Evolutionary conservation across 768 basidiomycete species (phyloP).

Genomic region (Suillus occidentalis): DNA sequence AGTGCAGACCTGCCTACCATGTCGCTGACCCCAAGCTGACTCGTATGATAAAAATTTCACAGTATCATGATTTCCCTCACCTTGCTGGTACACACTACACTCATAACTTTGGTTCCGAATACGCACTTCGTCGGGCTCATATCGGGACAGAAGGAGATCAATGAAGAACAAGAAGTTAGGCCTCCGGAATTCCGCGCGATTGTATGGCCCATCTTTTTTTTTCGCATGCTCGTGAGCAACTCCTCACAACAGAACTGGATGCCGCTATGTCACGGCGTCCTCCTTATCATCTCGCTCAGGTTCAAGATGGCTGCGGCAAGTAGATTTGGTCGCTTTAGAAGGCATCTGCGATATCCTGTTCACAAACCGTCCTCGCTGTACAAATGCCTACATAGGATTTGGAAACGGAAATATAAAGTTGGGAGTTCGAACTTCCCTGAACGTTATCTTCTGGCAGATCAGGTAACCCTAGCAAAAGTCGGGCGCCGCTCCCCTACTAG

Average conservation of each 20-base stretch:
- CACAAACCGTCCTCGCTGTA: not conserved
- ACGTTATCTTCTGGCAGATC: not conserved
- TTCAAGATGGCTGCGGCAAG: not conserved
- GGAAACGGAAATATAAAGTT: not conserved
- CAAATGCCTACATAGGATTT: not conserved
- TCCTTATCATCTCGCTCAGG: not conserved
- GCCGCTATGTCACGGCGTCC: not conserved
- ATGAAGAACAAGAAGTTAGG: not conserved
- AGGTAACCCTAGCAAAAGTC: not conserved
- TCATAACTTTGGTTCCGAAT: not conserved
- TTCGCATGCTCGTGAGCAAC: not conserved
- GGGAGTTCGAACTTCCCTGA: not conserved
- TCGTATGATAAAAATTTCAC: not conserved
- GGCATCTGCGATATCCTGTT: not conserved
- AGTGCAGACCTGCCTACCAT: not conserved
- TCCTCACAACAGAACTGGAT: not conserved
- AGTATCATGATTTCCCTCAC: not conserved
- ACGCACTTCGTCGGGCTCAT: not conserved
- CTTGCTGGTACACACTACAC: not conserved
- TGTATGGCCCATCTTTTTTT: not conserved
- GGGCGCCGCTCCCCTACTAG: not conserved
- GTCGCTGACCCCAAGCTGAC: not conserved
- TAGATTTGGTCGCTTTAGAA: not conserved
- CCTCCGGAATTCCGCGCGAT: not conserved
- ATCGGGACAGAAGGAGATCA: not conserved